These are phyloP conservation scores for Phytophthora citrophthora DNA, from an alignment of 352 stramenopile genomes.

Conservation along the genomic window DNA sequence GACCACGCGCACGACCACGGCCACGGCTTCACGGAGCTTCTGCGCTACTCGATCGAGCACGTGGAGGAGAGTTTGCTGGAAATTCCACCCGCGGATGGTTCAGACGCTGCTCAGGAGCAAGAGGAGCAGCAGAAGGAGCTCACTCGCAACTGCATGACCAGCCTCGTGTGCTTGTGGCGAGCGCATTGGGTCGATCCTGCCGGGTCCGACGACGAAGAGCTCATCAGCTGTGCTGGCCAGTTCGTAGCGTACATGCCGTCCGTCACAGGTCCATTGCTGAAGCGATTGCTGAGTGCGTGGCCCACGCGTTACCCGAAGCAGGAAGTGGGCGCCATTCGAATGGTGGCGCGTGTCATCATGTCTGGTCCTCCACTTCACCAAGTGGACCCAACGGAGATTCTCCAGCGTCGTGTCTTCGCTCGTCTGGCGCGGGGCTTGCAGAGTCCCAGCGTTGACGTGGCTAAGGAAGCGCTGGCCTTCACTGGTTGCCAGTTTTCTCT, in stretches of 20 bases:
- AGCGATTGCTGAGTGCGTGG: conserved; percentile 66
- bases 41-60: conserved; percentile 87
- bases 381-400: conserved; percentile 35
- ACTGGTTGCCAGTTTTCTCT: conserved; percentile 83
- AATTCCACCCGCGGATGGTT: conserved; percentile 20
- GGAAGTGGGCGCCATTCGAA: conserved; percentile 80
- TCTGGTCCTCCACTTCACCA: conserved; percentile 69
- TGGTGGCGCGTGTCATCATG: conserved; percentile 87
- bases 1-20: conserved; percentile 78
- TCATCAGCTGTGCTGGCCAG: conserved; percentile 82
- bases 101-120: conserved; percentile 25
- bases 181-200: conserved; percentile 79
- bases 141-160: conserved; percentile 73
- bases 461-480: conserved; percentile 84
- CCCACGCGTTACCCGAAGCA: conserved; percentile 69
- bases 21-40: conserved; percentile 82
- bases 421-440: conserved; percentile 63
- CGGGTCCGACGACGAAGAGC: conserved; percentile 83
- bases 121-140: conserved; percentile 55
- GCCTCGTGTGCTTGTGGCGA: conserved; percentile 70
- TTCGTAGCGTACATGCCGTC: conserved; percentile 86
- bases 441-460: conserved; percentile 71
- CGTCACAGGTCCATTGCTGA: conserved; percentile 55
- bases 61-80: conserved; percentile 50
- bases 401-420: conserved; percentile 65